Evolutionary conservation across 2,329 filamentous ascomycete species (phyloP), one percentile per base, ranked within the genome.

Genomic region (Talaromyces verruculosus): DNA sequence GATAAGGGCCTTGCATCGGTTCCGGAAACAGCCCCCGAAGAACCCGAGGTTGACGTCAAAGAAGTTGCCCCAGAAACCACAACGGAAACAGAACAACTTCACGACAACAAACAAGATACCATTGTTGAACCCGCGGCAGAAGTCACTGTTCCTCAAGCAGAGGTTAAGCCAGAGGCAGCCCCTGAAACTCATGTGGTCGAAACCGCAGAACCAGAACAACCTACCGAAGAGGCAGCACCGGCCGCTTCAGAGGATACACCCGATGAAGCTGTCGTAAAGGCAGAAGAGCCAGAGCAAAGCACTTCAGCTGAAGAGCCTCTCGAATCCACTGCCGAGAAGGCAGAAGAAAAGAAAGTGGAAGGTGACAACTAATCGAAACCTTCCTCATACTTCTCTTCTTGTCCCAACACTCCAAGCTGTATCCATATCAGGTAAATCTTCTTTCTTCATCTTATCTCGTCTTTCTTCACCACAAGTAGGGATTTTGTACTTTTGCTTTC

Each of bases 21-120:
- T 25, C 62, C 62, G 3, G 62, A 64, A 37, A 64, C 62, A 17
- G 62, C 35, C 35, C 62, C 17, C 17, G 49, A 55, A 19, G 49
- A 45, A 25, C 7, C 25, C 1, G 61, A 63, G 37, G 7, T 15
- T 57, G 39, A 41, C 28, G 25, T 45, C 15, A 45, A 43, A 60
- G 51, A 58, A 28, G 28, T n/a, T 33, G 39, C 19, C 10, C 37
- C 7, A 28, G 62, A 45, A 35, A n/a, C 11, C 33, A 33, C 41
- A 47, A 8, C 17, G 17, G 62, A 64, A 15, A n/a, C 11, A 19
- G 51, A 57, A 45, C 5, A 22, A 11, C 39, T 22, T 30, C 28
- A 25, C 13, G 39, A 39, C 10, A 60, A 19, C 25, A 6, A 8
- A 30, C 37, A 28, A 60, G 37, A 60, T n/a, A 6, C 57, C 10